These are phyloP conservation scores for Colletotrichum tamarilloi DNA, from an alignment of 2,329 filamentous ascomycete species.

Conservation along the genomic window DNA sequence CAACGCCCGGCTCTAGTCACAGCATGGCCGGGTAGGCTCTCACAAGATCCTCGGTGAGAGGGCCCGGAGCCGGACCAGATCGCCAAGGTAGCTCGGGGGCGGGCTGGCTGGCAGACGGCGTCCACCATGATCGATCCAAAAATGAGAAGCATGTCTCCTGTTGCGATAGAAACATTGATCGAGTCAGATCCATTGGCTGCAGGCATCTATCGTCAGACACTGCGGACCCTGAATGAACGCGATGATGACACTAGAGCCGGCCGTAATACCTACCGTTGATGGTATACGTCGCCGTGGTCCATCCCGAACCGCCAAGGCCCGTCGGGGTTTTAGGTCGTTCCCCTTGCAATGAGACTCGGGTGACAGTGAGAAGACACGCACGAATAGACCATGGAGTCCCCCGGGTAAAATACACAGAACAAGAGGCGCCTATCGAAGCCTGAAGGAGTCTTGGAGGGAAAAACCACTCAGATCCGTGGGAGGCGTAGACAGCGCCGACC, in stretches of 20 bases:
- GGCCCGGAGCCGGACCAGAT: slow-evolving; percentile 1
- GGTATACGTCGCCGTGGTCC: neutral
- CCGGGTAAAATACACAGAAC: neutral
- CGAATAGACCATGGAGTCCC: neutral
- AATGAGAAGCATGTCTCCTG: neutral
- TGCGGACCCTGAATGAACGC: neutral
- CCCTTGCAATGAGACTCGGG: slow-evolving; percentile 5
- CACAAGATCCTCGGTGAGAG: slow-evolving; percentile 12
- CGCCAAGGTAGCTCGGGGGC: slow-evolving; percentile 11
- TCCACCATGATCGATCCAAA: slow-evolving; percentile 3
- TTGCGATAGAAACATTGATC: neutral
- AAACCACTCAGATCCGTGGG: slow-evolving; percentile 19
- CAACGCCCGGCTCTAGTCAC: neutral
- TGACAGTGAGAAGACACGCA: neutral
- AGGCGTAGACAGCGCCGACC: slow-evolving; percentile 6
- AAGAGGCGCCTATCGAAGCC: neutral
- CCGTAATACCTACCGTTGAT: neutral
- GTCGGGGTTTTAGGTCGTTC: slow-evolving; percentile 6
- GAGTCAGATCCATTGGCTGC: neutral
- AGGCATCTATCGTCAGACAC: neutral
- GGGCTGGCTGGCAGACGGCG: neutral
- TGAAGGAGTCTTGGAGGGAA: neutral
- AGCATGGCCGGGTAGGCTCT: neutral
- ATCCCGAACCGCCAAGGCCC: slow-evolving; percentile 10
- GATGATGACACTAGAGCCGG: neutral